phyloP scores from a whole-genome alignment of 192 early-diverging fungal genomes.

The Chytriomyces sp. region DNA sequence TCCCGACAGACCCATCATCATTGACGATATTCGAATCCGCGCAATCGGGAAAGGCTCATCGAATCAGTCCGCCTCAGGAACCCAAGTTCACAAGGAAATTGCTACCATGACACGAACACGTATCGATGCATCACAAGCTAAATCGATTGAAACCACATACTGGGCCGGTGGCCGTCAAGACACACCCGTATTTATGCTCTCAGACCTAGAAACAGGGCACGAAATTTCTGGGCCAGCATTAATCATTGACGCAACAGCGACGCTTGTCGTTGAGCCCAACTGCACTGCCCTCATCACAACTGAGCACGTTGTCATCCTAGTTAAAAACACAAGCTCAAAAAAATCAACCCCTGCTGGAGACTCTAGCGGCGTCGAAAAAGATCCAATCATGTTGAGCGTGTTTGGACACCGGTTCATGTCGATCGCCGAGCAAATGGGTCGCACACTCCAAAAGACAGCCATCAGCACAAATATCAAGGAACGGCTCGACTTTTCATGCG shows the following conservation, averaged over 20 bases:
- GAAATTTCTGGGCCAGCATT: slow-evolving; percentile 83
- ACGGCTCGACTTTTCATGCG: slow-evolving; percentile 96
- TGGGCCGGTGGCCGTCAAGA: slow-evolving; percentile 74
- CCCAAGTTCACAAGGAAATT: slow-evolving; percentile 60
- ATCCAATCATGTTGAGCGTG: slow-evolving; percentile 89
- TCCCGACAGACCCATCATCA: slow-evolving; percentile 76
- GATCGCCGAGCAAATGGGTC: slow-evolving; percentile 98
- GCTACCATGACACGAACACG: slow-evolving; percentile 26
- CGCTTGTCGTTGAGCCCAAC: slow-evolving; percentile 84
- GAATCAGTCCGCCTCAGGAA: slow-evolving; percentile 15
- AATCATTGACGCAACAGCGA: slow-evolving; percentile 88
- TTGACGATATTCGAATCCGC: slow-evolving; percentile 93
- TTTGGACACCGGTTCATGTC: slow-evolving; percentile 97
- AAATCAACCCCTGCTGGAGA: slow-evolving; percentile 28
- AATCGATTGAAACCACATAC: slow-evolving; percentile 56
- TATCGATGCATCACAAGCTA: background rate
- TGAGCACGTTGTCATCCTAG: slow-evolving; percentile 50
- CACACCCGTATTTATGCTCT: slow-evolving; percentile 76
- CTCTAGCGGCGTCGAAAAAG: slow-evolving; percentile 53
- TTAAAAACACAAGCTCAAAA: slow-evolving; percentile 36
- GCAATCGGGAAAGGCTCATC: slow-evolving; percentile 68
- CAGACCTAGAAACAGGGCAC: slow-evolving; percentile 67
- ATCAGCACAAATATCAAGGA: slow-evolving; percentile 99
- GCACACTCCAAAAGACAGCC: slow-evolving; percentile 90
- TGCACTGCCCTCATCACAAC: slow-evolving; percentile 79